Base-by-base conservation (phyloP, 148 eudicot species). In the Salicornia ramosissima region DNA sequence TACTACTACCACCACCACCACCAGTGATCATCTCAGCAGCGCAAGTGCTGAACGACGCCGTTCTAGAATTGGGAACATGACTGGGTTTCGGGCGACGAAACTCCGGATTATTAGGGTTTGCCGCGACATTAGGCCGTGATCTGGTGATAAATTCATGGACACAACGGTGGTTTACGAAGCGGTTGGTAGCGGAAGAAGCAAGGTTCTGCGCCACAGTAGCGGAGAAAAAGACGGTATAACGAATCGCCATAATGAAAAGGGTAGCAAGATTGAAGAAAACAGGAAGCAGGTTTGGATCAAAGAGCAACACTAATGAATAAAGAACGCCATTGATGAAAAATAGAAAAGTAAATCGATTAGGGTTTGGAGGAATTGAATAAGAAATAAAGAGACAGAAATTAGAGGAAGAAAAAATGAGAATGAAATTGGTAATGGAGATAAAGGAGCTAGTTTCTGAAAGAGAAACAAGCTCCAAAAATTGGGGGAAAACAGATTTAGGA, bases 151-250 rank as follows among this genome's bases (percentile, higher is more conserved):
- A 67, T 39, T 90, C 86, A 18, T 80, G 81, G 22, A 88, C 47
- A 49, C 83, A 72, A 1, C 90, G 85, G 71, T 71, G 77, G 26
- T 50, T 70, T 12, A 68, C 42, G 69, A 77, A 62, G 65, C 85
- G 86, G 39, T 54, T 54, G 46, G 79, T 53, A 60, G 85, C 86
- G 47, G 85, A 68, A 13, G 85, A 71, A 31, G 85, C 86, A 1
- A 89, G 72, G 69, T 69, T 89, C 21, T 84, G 85, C 39, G 96
- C 94, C 1, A 85, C 65, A 73, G 80, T 74, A 59, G 88, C 87
- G 71, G 96, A 86, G 78, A 76, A 85, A 51, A 83, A 46, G 59
- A 86, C 86, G 70, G 98, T 86, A 66, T 79, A 79, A 26, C 96
- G 72, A 60, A 90, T 84, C 71, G 98, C 98, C 98, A 92, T 92